Evolutionary conservation across 345 rosid species (phyloP).

Genomic region (Litchi chinensis): DNA sequence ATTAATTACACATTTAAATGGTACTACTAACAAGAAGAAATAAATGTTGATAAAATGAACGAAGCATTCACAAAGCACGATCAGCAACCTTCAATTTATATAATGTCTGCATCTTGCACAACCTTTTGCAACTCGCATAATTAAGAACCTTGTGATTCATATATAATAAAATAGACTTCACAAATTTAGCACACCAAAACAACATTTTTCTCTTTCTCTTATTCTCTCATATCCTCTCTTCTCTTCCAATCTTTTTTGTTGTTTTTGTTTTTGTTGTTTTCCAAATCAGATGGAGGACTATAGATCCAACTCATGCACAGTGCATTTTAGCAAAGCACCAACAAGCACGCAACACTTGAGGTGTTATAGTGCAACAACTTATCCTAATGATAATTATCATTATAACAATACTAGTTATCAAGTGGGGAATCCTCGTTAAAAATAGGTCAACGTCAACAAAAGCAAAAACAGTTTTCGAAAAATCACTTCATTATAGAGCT

Average conservation of each 20-base stretch:
- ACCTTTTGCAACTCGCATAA: neutral
- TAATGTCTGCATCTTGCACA: neutral
- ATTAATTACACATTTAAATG: no score
- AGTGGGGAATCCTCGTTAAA: conserved; percentile 18
- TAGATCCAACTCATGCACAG: conserved; percentile 62
- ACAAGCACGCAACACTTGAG: conserved; percentile 62
- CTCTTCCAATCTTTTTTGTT: no score
- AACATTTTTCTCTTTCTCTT: no score
- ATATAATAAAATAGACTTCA: no score
- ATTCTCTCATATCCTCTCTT: no score
- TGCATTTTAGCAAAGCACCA: conserved; percentile 31
- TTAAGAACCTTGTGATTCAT: neutral
- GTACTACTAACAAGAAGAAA: neutral
- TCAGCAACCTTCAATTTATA: no score
- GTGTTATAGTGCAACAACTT: conserved; percentile 49
- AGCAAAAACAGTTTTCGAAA: conserved; percentile 40
- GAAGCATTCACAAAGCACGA: neutral
- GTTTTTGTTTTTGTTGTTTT: no score
- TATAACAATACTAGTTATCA: no score
- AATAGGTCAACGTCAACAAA: conserved; percentile 54
- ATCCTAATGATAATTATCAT: conserved; percentile 12
- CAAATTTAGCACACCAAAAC: no score
- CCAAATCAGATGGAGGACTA: conserved; percentile 64
- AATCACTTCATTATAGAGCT: conserved; percentile 42
- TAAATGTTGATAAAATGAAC: neutral